phyloP scores from a whole-genome alignment of 495 filamentous ascomycete genomes.

The Xylaria flabelliformis region DNA sequence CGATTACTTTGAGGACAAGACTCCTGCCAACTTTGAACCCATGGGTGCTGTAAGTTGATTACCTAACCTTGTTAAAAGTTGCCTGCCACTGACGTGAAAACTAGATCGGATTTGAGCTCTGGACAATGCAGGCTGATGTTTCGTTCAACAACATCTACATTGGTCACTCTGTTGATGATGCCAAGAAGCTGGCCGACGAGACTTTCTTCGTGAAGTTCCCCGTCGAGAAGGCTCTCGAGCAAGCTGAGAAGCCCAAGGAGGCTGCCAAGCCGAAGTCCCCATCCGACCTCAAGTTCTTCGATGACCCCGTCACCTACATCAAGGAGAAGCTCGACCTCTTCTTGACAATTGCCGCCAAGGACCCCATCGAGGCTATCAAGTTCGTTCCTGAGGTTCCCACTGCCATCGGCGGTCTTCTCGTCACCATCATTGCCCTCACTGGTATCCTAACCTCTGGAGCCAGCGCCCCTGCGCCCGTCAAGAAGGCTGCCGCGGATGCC shows the following conservation, averaged over 20 bases:
- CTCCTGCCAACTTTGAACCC: slow-evolving; percentile 93
- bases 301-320: slow-evolving; percentile 88
- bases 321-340: slow-evolving; percentile 92
- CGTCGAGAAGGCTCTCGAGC: slow-evolving; percentile 83
- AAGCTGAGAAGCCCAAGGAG: slow-evolving; percentile 80
- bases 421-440: slow-evolving; percentile 72
- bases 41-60: slow-evolving; percentile 85
- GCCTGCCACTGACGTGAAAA: slow-evolving; percentile 31
- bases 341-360: slow-evolving; percentile 79
- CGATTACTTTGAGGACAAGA: slow-evolving; percentile 97
- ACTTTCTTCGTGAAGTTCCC: slow-evolving; percentile 92
- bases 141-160: slow-evolving; percentile 99
- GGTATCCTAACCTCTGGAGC: slow-evolving; percentile 57
- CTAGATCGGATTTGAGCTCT: slow-evolving; percentile 96
- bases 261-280: slow-evolving; percentile 69
- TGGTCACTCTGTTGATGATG: slow-evolving; percentile 95
- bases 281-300: slow-evolving; percentile 83
- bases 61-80: neutral
- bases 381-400: slow-evolving; percentile 90
- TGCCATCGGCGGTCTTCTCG: slow-evolving; percentile 70
- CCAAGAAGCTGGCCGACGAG: slow-evolving; percentile 86
- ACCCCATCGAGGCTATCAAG: slow-evolving; percentile 89
- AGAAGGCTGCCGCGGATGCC: slow-evolving; percentile 69
- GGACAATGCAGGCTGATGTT: slow-evolving; percentile 99
- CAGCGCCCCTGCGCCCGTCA: slow-evolving; percentile 48